These are phyloP conservation scores for Myxozyma kluyveri DNA, from an alignment of 805 yeast genomes.

Conservation along the genomic window DNA sequence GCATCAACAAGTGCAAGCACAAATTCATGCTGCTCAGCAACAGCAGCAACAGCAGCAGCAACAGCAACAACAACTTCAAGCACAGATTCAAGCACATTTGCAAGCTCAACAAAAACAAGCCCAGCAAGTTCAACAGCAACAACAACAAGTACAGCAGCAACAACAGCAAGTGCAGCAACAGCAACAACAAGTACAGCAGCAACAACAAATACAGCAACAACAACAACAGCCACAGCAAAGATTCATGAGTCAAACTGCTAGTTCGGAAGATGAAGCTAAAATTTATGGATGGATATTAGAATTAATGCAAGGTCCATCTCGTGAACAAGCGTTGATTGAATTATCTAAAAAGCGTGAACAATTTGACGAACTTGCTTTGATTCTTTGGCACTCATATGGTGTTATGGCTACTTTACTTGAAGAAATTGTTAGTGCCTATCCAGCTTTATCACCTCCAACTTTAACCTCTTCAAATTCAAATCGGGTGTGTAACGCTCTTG, in stretches of 20 bases:
- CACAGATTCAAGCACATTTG: background rate
- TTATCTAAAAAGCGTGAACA: slow-evolving; percentile 92
- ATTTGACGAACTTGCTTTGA: slow-evolving; percentile 88
- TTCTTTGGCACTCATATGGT: slow-evolving; percentile 93
- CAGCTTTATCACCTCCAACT: slow-evolving; percentile 81
- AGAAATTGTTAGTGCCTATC: slow-evolving; percentile 88
- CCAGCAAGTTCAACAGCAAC: background rate
- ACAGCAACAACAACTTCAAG: background rate
- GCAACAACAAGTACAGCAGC: background rate
- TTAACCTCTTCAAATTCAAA: slow-evolving; percentile 83
- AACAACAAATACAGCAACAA: background rate
- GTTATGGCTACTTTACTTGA: slow-evolving; percentile 89
- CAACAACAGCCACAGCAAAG: background rate
- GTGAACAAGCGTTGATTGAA: slow-evolving; percentile 89
- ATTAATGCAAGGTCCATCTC: slow-evolving; percentile 81
- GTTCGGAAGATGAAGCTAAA: slow-evolving; percentile 24
- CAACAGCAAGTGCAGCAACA: background rate
- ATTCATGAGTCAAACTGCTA: background rate
- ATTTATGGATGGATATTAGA: slow-evolving; percentile 86
- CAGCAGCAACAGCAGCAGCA: background rate
- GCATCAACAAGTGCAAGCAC: background rate
- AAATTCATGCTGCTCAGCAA: background rate
- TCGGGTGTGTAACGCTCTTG: slow-evolving; percentile 93
- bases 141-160: background rate
- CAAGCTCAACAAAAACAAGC: background rate